Percentiles rank a stretch among this genome's conserved stretches.
Conservation (phyloP, 78 protist genomes). For the Dictyostelium capitatum region DNA sequence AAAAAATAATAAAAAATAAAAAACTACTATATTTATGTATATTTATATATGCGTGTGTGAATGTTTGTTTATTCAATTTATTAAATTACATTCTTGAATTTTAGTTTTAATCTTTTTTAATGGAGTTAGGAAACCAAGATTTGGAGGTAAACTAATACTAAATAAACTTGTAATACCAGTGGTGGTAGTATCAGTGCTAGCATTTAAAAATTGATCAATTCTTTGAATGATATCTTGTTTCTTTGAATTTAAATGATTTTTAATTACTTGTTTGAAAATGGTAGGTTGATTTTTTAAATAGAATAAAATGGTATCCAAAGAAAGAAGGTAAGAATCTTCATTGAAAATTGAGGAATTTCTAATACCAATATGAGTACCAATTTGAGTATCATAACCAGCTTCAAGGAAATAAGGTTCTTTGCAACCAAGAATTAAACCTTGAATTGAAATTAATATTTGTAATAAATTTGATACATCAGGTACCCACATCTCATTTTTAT, state of each 20-base stretch:
- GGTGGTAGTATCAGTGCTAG: not conserved
- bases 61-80: no score
- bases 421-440: conserved; percentile 78
- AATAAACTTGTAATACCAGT: not conserved
- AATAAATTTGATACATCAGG: conserved; percentile 74
- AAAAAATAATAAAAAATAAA: not conserved
- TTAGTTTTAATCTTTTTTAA: conserved; percentile 9
- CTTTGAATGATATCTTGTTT: conserved; percentile 6
- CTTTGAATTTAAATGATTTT: conserved; percentile 20
- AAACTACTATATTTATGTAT: not conserved
- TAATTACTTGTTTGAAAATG: conserved; percentile 26
- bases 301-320: conserved; percentile 43
- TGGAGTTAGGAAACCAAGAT: conserved; percentile 24
- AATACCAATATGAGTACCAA: conserved; percentile 67
- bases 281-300: conserved; percentile 34
- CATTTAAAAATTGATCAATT: conserved; percentile 41
- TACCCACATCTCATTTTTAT: conserved; percentile 73
- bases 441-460: conserved; percentile 78
- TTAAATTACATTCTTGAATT: conserved; percentile 7
- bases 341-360: conserved; percentile 70
- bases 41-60: no score
- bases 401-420: conserved; percentile 83
- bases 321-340: conserved; percentile 52
- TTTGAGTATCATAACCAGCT: conserved; percentile 85
- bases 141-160: conserved; percentile 40